phyloP scores from a whole-genome alignment of 441 rosid species.

The Gossypium gossypioides region DNA sequence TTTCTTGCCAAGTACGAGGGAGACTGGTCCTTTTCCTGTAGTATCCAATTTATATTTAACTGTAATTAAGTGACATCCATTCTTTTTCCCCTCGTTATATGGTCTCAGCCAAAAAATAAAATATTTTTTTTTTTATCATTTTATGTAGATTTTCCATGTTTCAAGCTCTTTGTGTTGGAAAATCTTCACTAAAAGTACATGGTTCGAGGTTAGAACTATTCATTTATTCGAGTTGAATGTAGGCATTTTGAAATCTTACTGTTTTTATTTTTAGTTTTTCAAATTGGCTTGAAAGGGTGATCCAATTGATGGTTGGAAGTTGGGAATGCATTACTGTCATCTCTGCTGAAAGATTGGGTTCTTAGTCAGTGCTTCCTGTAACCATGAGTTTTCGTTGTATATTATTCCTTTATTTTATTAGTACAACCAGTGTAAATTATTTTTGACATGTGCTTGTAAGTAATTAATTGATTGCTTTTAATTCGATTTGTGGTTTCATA shows the following conservation, averaged over 20 bases:
- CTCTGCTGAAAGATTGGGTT: not conserved
- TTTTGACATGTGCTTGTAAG: not conserved
- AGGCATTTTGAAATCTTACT: not conserved
- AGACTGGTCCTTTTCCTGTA: not conserved
- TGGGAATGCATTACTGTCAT: not conserved
- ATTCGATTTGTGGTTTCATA: not conserved
- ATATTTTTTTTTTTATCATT: not conserved
- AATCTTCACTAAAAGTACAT: not conserved
- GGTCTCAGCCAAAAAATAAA: not conserved
- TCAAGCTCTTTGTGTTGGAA: constrained; percentile 1
- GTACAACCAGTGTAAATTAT: not conserved
- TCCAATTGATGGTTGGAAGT: not conserved
- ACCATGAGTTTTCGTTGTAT: not conserved
- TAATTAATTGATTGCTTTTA: not conserved
- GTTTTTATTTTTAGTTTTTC: not conserved
- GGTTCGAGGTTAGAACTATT: not conserved
- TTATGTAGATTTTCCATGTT: not conserved
- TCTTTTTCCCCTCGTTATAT: not conserved
- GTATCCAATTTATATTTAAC: not conserved
- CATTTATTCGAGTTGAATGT: not conserved
- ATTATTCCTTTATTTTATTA: not conserved
- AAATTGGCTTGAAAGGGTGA: not conserved
- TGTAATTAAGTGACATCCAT: constrained; percentile 4
- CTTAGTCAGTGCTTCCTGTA: not conserved
- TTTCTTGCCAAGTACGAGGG: not conserved